These are phyloP conservation scores for Takakia lepidozioides DNA, from an alignment of 225 moss, liverwort and hornwort species.

Conservation along the genomic window DNA sequence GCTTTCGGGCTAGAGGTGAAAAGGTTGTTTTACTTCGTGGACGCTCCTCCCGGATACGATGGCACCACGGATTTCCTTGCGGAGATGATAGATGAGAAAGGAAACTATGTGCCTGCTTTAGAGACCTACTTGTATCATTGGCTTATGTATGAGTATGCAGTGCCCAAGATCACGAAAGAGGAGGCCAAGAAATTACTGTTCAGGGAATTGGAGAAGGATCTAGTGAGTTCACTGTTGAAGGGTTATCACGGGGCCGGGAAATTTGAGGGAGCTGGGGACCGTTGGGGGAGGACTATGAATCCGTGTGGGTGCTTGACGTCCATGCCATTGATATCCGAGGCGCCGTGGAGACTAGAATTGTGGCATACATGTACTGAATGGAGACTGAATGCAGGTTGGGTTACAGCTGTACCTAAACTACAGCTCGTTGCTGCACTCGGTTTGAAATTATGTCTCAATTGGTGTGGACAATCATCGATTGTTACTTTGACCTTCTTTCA, in stretches of 20 bases:
- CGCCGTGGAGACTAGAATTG: no score
- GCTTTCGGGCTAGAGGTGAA: constrained; percentile 11
- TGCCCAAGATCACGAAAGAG: constrained; percentile 6
- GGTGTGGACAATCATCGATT: no score
- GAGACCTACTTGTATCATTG: constrained; percentile 14
- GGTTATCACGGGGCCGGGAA: constrained; percentile 11
- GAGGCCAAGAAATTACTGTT: constrained; percentile 6
- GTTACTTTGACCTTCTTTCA: no score
- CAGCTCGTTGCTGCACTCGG: no score
- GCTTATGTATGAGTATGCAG: constrained; percentile 17
- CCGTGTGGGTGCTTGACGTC: constrained; percentile 12
- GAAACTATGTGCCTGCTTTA: constrained; percentile 3
- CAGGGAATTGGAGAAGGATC: constrained; percentile 1
- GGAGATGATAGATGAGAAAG: constrained; percentile 14
- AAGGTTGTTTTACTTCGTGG: constrained; percentile 12
- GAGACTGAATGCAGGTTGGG: constrained; percentile 14
- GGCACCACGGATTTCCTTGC: constrained; percentile 7
- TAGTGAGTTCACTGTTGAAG: not conserved
- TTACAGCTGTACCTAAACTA: no score
- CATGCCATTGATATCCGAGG: constrained; percentile 16
- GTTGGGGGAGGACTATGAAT: constrained; percentile 9
- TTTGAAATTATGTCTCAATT: no score
- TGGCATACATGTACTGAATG: no score
- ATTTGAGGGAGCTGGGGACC: constrained; percentile 11
- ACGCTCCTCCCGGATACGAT: constrained; percentile 1